Evolutionary conservation across 345 rosid genomes (phyloP), one percentile per base, ranked within the genome.

Genomic region (Stellera chamaejasme): DNA sequence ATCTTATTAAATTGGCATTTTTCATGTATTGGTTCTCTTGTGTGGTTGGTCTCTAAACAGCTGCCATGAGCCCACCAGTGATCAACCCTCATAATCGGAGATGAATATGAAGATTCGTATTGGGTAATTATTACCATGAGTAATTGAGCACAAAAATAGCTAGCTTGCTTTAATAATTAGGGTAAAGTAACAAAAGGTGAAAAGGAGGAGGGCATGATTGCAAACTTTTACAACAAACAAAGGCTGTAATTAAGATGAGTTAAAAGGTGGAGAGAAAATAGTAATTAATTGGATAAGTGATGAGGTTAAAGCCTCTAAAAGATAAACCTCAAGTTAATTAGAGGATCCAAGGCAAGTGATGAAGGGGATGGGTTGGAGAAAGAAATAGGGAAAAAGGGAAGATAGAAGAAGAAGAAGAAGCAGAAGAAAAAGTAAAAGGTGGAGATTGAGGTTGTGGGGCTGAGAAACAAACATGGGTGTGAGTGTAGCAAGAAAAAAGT

Each of bases 281-380:
- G 12, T 32, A 46, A 50, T 1, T 19, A 19, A 19, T 19, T 19
- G 23, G 45, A 36, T 28, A 43, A 39, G 11, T 43, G 51, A 28
- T 43, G 51, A 28, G 54, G 50, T 48, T 44, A 64, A 58, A 61
- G 62, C 67, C 59, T 63, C 45, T 50, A 55, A 54, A 48, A 15
- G 28, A 8, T 4, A 32, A 32, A 8, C 39, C 39, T 32, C 3
- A 5, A 8, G 39, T 52, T 16, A 69, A 19, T 19, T 19, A 14
- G 72, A 66, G 74, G 66, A 65, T 68, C 78, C 76, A 61, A 65
- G 63, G 78, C 62, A 77, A 63, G 61, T 66, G 54, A 62, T 26
- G 4, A 51, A 47, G 68, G 28, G 27, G 48, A 72, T 39, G 23
- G n/a, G n/a, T 49, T 32, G 39, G 39, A 32, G 39, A 32, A 3